Evolutionary conservation across 2,329 filamentous ascomycete species (phyloP).

Genomic region (Pseudopithomyces maydicus): DNA sequence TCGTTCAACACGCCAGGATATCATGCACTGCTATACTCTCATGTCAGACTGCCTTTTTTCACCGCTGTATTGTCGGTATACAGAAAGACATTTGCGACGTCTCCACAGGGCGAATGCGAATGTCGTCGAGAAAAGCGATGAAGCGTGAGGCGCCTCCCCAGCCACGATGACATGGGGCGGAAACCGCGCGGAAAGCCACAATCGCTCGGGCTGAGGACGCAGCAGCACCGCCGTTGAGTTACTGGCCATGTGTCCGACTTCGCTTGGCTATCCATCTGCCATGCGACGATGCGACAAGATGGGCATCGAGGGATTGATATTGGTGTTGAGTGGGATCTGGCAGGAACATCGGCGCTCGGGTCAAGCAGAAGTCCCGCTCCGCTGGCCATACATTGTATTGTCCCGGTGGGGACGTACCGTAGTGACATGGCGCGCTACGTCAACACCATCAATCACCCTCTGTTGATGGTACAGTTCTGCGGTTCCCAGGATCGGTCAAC

Average conservation of each 20-base stretch:
- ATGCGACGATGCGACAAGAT: too few species aligned
- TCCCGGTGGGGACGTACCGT: too few species aligned
- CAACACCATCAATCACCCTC: too few species aligned
- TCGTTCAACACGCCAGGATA: too few species aligned
- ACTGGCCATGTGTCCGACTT: not conserved
- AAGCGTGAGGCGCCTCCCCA: not conserved
- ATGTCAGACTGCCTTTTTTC: not conserved
- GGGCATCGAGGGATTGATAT: too few species aligned
- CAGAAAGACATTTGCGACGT: not conserved
- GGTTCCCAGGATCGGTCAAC: not conserved
- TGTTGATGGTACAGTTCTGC: not conserved
- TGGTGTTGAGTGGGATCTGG: too few species aligned
- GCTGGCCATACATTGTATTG: too few species aligned
- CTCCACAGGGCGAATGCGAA: not conserved
- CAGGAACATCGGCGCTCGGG: too few species aligned
- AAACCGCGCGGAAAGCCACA: not conserved
- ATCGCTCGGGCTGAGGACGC: not conserved
- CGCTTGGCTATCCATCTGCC: not conserved
- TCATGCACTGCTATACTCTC: not conserved
- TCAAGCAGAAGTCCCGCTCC: too few species aligned
- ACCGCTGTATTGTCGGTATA: not conserved
- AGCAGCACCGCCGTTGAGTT: not conserved
- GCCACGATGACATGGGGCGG: constrained; percentile 1
- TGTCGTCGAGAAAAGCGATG: constrained; percentile 2
- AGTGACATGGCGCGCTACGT: too few species aligned